phyloP scores from a whole-genome alignment of 1,284 basidiomycete species.

The Sutorius eximius region DNA sequence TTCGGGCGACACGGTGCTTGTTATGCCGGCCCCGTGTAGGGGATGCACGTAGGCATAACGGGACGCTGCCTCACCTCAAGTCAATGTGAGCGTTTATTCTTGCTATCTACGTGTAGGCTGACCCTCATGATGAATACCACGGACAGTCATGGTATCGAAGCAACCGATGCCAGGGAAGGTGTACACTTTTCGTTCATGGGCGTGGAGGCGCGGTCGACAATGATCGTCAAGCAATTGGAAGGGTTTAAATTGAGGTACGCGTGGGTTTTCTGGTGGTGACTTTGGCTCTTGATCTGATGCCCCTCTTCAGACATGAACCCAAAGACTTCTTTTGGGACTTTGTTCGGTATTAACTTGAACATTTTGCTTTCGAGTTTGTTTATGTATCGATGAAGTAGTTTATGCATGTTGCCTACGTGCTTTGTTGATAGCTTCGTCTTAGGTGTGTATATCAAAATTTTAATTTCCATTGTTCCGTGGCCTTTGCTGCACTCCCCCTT shows the following conservation, averaged over 20 bases:
- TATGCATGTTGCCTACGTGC: no score
- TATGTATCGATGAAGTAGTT: no score
- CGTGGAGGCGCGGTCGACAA: background rate
- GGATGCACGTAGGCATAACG: background rate
- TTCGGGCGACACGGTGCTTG: background rate
- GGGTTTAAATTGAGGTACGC: background rate
- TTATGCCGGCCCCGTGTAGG: constrained; percentile 8
- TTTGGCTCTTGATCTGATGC: background rate
- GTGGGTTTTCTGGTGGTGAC: background rate
- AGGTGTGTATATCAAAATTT: no score
- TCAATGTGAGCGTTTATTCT: background rate
- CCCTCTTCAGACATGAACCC: background rate
- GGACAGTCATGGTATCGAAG: background rate
- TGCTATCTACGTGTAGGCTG: no score
- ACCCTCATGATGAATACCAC: background rate
- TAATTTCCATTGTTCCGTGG: no score
- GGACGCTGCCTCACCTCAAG: background rate
- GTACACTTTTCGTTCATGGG: background rate
- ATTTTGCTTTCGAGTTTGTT: no score
- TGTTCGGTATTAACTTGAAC: no score
- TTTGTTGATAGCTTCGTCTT: no score
- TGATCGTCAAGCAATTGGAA: background rate
- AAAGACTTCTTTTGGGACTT: no score
- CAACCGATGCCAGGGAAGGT: background rate
- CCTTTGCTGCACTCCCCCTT: no score